phyloP scores from a whole-genome alignment of 352 stramenopile species.

The Globisporangium radiosum region DNA sequence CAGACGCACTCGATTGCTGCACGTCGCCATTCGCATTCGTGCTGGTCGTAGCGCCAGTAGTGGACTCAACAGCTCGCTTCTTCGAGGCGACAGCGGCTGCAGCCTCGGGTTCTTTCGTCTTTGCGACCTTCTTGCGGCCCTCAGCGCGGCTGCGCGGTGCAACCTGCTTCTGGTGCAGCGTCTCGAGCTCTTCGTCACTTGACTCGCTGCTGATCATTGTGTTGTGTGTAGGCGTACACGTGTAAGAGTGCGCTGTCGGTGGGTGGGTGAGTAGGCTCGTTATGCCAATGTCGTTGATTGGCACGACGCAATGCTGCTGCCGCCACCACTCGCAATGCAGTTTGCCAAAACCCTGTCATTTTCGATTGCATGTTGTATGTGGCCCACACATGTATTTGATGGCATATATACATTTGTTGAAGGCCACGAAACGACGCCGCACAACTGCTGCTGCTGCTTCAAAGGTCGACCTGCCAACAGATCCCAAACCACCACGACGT shows the following conservation, averaged over 20 bases:
- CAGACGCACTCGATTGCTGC: not conserved
- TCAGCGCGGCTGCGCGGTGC: slow-evolving; percentile 24
- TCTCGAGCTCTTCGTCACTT: slow-evolving; percentile 81
- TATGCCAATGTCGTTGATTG: not conserved
- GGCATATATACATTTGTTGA: not conserved
- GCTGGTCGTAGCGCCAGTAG: not conserved
- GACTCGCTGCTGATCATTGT: slow-evolving; percentile 88
- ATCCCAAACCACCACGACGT: not conserved
- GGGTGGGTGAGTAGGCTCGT: not conserved
- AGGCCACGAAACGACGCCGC: not conserved
- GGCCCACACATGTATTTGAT: not conserved
- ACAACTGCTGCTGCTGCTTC: not conserved
- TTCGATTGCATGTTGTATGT: too few relatives aligned
- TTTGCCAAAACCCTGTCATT: too few relatives aligned
- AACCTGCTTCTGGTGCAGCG: slow-evolving; percentile 41
- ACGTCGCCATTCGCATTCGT: slow-evolving; percentile 3
- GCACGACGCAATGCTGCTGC: too few relatives aligned
- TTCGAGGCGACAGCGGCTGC: slow-evolving; percentile 8
- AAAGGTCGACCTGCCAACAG: not conserved
- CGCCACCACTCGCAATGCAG: too few relatives aligned
- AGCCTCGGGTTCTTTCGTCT: slow-evolving; percentile 22
- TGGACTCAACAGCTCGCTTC: slow-evolving; percentile 13
- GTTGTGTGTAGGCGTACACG: not conserved
- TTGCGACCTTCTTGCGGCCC: slow-evolving; percentile 19
- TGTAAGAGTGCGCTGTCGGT: not conserved